Percentiles rank a stretch among this genome's conserved stretches.
phyloP scores from a whole-genome alignment of 495 filamentous ascomycete species.

The Jackrogersella multiformis region DNA sequence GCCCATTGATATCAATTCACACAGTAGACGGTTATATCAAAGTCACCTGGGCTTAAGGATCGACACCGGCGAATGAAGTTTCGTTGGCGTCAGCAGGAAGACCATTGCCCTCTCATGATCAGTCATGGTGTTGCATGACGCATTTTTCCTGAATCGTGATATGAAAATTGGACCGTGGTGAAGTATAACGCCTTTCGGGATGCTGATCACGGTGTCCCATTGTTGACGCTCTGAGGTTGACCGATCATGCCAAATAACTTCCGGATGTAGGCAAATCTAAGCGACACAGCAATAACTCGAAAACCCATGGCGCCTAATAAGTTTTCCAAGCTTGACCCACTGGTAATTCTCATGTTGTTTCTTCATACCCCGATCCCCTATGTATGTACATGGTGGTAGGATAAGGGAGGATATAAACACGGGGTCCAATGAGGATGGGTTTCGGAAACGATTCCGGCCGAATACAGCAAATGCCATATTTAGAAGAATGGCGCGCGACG shows the following conservation, averaged over 20 bases:
- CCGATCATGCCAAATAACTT: constrained; percentile 18
- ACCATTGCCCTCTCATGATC: constrained; percentile 10
- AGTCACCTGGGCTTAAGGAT: constrained; percentile 6
- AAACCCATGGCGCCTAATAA: not conserved
- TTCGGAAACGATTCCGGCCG: constrained; percentile 8
- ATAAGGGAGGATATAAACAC: constrained; percentile 9
- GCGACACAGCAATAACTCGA: constrained; percentile 3
- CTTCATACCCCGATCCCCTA: not conserved
- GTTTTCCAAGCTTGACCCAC: constrained; percentile 5
- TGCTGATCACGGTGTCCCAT: not conserved
- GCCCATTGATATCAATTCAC: constrained; percentile 11
- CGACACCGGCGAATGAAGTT: constrained; percentile 10
- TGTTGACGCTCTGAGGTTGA: constrained; percentile 23
- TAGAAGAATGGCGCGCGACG: constrained; percentile 21
- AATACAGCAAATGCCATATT: constrained; percentile 24
- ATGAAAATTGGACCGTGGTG: constrained; percentile 6
- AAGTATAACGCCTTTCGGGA: constrained; percentile 8
- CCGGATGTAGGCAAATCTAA: constrained; percentile 10
- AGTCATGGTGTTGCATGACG: constrained; percentile 13
- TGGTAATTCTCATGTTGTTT: constrained; percentile 14
- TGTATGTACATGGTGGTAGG: not conserved
- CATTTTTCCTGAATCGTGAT: constrained; percentile 14
- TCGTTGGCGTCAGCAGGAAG: constrained; percentile 19
- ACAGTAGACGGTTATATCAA: constrained; percentile 12
- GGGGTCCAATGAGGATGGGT: constrained; percentile 10